Percentiles rank a stretch among this genome's conserved stretches.
These are phyloP conservation scores for Pseudogymnoascus pannorum DNA, from an alignment of 2,329 filamentous ascomycete species.

Conservation along the genomic window DNA sequence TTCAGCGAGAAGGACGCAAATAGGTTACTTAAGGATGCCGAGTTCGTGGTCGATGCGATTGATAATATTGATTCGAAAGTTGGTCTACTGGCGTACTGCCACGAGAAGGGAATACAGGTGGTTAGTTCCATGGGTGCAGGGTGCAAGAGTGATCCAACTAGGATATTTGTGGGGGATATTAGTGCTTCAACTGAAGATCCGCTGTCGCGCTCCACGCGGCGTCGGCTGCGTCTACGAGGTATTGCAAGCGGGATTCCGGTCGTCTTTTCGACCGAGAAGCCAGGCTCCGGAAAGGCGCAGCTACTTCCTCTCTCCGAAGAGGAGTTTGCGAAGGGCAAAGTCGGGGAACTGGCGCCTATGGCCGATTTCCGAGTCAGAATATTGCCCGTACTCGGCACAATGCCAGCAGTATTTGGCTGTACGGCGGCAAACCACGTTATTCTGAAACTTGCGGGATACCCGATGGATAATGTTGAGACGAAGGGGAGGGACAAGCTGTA, in stretches of 20 bases:
- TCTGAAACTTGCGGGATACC: conserved; percentile 72
- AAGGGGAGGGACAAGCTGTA: conserved; percentile 90
- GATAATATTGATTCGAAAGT: conserved; percentile 99
- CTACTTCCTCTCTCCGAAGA: conserved; percentile 81
- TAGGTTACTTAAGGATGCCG: conserved; percentile 61
- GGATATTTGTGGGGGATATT: conserved; percentile 87
- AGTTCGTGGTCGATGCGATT: conserved; percentile 94
- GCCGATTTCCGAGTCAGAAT: conserved; percentile 95
- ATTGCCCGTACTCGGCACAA: conserved; percentile 86
- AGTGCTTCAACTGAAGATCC: conserved; percentile 81
- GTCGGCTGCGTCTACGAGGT: conserved; percentile 64
- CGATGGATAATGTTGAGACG: conserved; percentile 70
- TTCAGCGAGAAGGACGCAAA: conserved; percentile 64
- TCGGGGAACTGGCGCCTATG: conserved; percentile 79
- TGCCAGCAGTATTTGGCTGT: conserved; percentile 95
- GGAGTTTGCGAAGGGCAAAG: conserved; percentile 77
- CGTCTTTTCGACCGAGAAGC: conserved; percentile 87
- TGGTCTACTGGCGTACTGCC: conserved; percentile 78
- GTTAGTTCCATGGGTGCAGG: conserved; percentile 96
- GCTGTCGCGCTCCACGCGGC: conserved; percentile 75
- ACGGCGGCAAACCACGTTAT: conserved; percentile 90
- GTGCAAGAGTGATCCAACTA: conserved; percentile 80
- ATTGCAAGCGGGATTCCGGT: conserved; percentile 81
- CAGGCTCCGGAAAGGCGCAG: conserved; percentile 83
- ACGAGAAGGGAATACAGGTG: conserved; percentile 67